Percentiles rank a stretch among this genome's conserved stretches.
phyloP scores from a whole-genome alignment of 2,329 filamentous ascomycete genomes.

The Xylariaceae sp. region DNA sequence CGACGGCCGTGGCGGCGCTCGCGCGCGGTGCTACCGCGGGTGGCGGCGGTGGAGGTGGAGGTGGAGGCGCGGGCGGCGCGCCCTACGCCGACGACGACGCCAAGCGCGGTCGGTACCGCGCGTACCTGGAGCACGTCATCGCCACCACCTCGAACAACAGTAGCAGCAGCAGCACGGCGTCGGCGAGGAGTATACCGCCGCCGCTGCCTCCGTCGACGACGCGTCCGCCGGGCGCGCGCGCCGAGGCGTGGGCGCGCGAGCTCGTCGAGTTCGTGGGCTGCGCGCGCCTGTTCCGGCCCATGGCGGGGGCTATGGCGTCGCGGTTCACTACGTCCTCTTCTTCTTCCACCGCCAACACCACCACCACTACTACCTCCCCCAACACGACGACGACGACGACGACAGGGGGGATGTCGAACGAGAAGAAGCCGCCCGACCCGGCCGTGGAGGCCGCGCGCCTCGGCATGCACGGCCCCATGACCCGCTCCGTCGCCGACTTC shows the following conservation, averaged over 20 bases:
- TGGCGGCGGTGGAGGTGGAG: no score
- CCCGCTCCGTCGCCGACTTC: constrained; percentile 63
- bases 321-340: constrained; percentile 67
- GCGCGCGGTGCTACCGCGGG: constrained; percentile 51
- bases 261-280: constrained; percentile 64
- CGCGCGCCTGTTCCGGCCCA: constrained; percentile 74
- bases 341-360: constrained; percentile 2
- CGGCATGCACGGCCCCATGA: constrained; percentile 90
- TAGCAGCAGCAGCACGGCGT: no score
- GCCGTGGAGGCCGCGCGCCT: constrained; percentile 80
- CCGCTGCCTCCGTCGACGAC: not conserved
- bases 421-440: constrained; percentile 58
- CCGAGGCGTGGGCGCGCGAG: constrained; percentile 74
- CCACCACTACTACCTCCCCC: not conserved
- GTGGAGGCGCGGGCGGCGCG: constrained; percentile 56
- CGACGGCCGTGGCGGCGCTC: constrained; percentile 61
- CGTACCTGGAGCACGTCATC: constrained; percentile 71
- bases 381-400: constrained; percentile 25
- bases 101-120: constrained; percentile 74
- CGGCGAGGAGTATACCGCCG: no score
- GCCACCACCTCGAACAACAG: constrained; percentile 42
- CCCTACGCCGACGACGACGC: constrained; percentile 77
- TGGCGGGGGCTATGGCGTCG: constrained; percentile 86
- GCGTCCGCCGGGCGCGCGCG: constrained; percentile 32
- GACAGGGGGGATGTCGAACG: constrained; percentile 19